Conservation (phyloP, 441 rosid genomes). For the Erysimum pusillum region DNA sequence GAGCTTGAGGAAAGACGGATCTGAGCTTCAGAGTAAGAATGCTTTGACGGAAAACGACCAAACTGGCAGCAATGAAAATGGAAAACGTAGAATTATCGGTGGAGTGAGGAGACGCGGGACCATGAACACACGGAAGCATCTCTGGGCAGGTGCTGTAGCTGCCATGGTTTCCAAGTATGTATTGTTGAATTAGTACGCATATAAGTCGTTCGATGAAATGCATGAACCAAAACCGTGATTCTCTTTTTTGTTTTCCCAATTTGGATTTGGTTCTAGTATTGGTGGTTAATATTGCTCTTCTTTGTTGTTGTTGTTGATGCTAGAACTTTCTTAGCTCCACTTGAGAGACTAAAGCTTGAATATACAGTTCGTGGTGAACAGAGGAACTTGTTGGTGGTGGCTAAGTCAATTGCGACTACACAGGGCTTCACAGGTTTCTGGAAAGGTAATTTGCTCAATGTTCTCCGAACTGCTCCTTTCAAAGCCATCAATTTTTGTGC, state of each 20-base stretch:
- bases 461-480: conserved; percentile 88
- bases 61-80: conserved; percentile 29
- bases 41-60: conserved; percentile 48
- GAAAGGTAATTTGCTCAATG: conserved; percentile 86
- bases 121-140: conserved; percentile 74
- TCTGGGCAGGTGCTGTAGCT: conserved; percentile 89
- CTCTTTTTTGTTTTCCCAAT: neutral
- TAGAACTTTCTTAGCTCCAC: conserved; percentile 86
- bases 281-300: neutral
- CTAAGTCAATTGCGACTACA: conserved; percentile 64
- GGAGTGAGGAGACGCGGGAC: conserved; percentile 55
- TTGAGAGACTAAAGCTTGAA: conserved; percentile 89
- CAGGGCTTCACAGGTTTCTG: conserved; percentile 84
- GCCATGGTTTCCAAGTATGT: conserved; percentile 85
- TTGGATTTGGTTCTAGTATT: conserved; percentile 6
- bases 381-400: conserved; percentile 66
- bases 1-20: conserved; percentile 62
- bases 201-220: conserved; percentile 38
- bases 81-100: conserved; percentile 43
- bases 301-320: conserved; percentile 26
- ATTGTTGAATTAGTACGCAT: neutral
- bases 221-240: conserved; percentile 22
- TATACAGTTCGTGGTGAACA: conserved; percentile 86
- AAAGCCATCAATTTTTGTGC: conserved; percentile 87
- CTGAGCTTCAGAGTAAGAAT: conserved; percentile 45